Conservation (phyloP, 306 rosid species). For the Echinosophora koreensis region DNA sequence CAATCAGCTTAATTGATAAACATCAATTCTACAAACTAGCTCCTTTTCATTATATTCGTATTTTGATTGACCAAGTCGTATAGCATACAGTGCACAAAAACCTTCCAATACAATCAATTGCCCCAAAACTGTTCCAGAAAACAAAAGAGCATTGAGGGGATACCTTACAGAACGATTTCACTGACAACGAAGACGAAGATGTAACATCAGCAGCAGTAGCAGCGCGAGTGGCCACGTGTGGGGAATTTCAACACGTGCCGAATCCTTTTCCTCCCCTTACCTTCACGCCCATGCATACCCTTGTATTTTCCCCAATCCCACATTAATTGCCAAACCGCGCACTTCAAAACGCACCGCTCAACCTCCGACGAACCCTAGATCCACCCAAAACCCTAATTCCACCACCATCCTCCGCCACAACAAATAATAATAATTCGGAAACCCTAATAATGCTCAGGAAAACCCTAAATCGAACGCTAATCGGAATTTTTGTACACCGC, state of each 20-base stretch:
- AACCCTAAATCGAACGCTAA: not conserved
- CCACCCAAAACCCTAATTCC: slow-evolving; percentile 44
- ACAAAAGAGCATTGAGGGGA: slow-evolving; percentile 2
- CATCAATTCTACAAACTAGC: not conserved
- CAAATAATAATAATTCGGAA: not conserved
- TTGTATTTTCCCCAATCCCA: slow-evolving; percentile 72
- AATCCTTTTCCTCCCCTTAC: slow-evolving; percentile 64
- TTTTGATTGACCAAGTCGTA: not conserved
- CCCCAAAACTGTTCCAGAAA: not conserved
- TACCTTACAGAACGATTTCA: slow-evolving; percentile 68
- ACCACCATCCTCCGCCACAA: not conserved
- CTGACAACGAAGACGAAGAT: slow-evolving; percentile 57
- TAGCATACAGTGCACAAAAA: not conserved
- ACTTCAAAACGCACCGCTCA: slow-evolving; percentile 28
- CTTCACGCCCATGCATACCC: slow-evolving; percentile 76
- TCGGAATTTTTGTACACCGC: not conserved
- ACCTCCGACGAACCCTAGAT: slow-evolving; percentile 54
- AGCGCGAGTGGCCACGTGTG: slow-evolving; percentile 51
- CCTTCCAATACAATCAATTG: not conserved
- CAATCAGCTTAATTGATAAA: not conserved
- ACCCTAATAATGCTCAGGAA: slow-evolving; percentile 27
- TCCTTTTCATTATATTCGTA: not conserved
- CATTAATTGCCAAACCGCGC: slow-evolving; percentile 32
- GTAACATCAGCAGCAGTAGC: slow-evolving; percentile 59
- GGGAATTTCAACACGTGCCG: slow-evolving; percentile 76